Percentiles rank a stretch among this genome's conserved stretches.
These are phyloP conservation scores for Tylopilus orsonianus DNA, from an alignment of 1,284 basidiomycete species.

Conservation along the genomic window DNA sequence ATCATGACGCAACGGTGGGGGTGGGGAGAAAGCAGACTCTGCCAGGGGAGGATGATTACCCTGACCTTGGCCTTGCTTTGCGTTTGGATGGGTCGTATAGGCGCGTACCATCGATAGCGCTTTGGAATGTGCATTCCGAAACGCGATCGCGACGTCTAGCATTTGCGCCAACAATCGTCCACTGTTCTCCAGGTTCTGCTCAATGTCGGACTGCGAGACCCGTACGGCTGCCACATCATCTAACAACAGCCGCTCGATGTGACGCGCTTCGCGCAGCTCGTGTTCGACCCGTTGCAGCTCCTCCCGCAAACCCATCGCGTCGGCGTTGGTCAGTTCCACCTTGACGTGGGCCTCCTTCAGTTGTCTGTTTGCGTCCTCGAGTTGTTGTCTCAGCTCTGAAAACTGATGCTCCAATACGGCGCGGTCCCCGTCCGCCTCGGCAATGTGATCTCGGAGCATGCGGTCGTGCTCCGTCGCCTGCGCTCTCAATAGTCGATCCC, in stretches of 20 bases:
- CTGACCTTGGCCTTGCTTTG: constrained; percentile 37
- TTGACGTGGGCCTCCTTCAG: constrained; percentile 60
- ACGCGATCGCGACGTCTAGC: constrained; percentile 71
- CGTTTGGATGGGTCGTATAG: constrained; percentile 58
- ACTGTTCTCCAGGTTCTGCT: constrained; percentile 60
- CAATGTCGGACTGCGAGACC: constrained; percentile 63
- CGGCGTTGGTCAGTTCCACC: constrained; percentile 59
- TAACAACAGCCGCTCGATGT: constrained; percentile 60
- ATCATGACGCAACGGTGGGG: constrained; percentile 48
- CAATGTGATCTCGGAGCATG: constrained; percentile 82
- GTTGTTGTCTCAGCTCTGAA: constrained; percentile 65
- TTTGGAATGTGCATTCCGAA: constrained; percentile 71
- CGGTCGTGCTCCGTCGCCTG: constrained; percentile 84
- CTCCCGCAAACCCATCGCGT: constrained; percentile 65
- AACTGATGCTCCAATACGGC: constrained; percentile 88
- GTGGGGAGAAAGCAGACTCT: constrained; percentile 48
- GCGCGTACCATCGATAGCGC: constrained; percentile 62
- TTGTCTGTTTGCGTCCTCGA: constrained; percentile 58
- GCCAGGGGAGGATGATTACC: constrained; percentile 33
- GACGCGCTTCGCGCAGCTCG: constrained; percentile 61
- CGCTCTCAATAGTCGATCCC: constrained; percentile 69
- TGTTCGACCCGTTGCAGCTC: constrained; percentile 70
- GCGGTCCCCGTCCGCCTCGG: constrained; percentile 88
- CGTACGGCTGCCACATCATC: constrained; percentile 62
- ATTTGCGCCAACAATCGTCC: constrained; percentile 68